Percentiles rank a stretch among this genome's conserved stretches.
Evolutionary conservation across 306 rosid species (phyloP).

Genomic region (Prunus mongolica): DNA sequence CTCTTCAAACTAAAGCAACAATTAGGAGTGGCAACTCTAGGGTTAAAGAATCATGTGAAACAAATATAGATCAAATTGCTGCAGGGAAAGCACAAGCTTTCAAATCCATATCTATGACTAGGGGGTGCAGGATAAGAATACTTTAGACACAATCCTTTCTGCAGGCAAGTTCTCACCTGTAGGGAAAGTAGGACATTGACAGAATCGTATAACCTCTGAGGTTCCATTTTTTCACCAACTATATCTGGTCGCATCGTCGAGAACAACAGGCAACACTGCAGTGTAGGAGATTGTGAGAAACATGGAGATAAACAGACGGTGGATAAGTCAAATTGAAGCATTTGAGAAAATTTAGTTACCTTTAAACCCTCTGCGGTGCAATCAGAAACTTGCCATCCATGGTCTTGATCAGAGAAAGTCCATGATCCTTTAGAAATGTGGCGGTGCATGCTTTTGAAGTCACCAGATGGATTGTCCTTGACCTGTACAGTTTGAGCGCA

Average conservation of each 20-base stretch:
- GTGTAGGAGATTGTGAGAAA: not conserved
- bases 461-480: conserved; percentile 55
- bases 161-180: conserved; percentile 36
- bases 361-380: conserved; percentile 56
- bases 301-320: not conserved
- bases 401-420: conserved; percentile 64
- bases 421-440: conserved; percentile 74
- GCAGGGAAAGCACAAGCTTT: too few species aligned
- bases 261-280: conserved; percentile 56
- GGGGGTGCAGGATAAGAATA: too few species aligned
- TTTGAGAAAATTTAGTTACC: conserved; percentile 25
- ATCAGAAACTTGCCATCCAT: conserved; percentile 62
- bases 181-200: conserved; percentile 54
- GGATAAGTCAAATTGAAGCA: not conserved
- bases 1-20: not conserved
- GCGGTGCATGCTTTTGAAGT: conserved; percentile 14
- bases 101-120: too few species aligned
- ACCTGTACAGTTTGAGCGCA: conserved; percentile 27
- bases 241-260: conserved; percentile 50
- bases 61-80: too few species aligned
- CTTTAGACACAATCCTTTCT: not conserved
- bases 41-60: too few species aligned
- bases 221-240: conserved; percentile 62
- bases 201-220: conserved; percentile 43
- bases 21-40: not conserved